These are phyloP conservation scores for Cladophialophora yegresii DNA, from an alignment of 2,329 filamentous ascomycete species.

Conservation along the genomic window DNA sequence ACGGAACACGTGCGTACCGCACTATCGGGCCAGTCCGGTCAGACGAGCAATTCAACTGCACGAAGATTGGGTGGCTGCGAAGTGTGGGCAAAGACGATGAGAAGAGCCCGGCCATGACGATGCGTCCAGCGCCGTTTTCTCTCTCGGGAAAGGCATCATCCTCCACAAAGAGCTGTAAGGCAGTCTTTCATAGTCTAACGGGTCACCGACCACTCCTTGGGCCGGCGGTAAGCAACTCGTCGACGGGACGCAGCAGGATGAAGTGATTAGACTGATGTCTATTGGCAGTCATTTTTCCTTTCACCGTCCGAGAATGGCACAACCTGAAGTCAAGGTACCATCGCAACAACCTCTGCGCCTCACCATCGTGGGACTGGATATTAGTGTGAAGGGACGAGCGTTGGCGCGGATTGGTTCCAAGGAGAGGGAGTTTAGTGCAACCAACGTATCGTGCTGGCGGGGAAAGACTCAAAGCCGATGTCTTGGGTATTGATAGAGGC, in stretches of 20 bases:
- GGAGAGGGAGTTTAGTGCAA: neutral
- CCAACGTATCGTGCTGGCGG: neutral
- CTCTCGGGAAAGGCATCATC: neutral
- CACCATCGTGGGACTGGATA: neutral
- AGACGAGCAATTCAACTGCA: neutral
- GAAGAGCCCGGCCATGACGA: neutral
- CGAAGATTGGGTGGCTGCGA: neutral
- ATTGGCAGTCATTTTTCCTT: neutral
- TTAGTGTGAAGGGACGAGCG: neutral
- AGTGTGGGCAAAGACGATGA: neutral
- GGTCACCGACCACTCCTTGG: neutral
- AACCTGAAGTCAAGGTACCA: neutral
- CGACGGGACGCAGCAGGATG: neutral
- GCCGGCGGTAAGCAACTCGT: neutral
- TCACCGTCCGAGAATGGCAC: neutral
- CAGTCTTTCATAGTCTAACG: neutral
- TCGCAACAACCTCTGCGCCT: neutral
- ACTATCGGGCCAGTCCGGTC: no score
- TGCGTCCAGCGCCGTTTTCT: neutral
- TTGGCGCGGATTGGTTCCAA: neutral
- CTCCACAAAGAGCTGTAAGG: neutral
- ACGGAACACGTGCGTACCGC: no score
- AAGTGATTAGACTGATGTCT: neutral
- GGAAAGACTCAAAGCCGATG: neutral
- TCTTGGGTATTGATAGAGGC: neutral